These are phyloP conservation scores for Salix brachista DNA, from an alignment of 345 rosid species.

Conservation along the genomic window DNA sequence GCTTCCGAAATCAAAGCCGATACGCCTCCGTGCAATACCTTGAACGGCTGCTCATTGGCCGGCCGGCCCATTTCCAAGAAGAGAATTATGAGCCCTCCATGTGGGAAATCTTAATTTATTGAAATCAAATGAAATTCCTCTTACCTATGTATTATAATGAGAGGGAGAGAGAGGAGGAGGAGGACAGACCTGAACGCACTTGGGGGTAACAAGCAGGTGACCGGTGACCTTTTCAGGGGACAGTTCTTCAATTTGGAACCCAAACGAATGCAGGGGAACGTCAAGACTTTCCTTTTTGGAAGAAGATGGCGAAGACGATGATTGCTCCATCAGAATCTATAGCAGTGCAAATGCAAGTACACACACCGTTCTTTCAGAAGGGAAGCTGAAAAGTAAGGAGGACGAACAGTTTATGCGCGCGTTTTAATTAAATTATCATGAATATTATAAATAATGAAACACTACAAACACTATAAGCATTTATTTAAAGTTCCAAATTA, in stretches of 20 bases:
- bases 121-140: background rate
- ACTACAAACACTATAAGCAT: too few species aligned
- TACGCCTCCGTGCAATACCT: constrained; percentile 91
- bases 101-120: background rate
- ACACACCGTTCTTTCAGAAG: too few species aligned
- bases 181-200: constrained; percentile 52
- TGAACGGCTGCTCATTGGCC: constrained; percentile 59
- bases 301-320: constrained; percentile 9
- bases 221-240: constrained; percentile 56
- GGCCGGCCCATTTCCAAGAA: background rate
- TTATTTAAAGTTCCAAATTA: too few species aligned
- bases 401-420: too few species aligned
- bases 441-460: too few species aligned
- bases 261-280: constrained; percentile 39
- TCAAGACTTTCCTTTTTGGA: constrained; percentile 40
- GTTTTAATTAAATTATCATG: too few species aligned
- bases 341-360: background rate
- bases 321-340: constrained; percentile 5
- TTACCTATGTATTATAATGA: too few species aligned
- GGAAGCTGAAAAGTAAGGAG: too few species aligned
- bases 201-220: constrained; percentile 51
- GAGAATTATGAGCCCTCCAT: background rate
- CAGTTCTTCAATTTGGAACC: constrained; percentile 57
- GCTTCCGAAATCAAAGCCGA: constrained; percentile 87
- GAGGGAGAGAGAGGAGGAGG: background rate